These are phyloP conservation scores for Paxillus involutus DNA, from an alignment of 768 basidiomycete genomes.

Conservation along the genomic window DNA sequence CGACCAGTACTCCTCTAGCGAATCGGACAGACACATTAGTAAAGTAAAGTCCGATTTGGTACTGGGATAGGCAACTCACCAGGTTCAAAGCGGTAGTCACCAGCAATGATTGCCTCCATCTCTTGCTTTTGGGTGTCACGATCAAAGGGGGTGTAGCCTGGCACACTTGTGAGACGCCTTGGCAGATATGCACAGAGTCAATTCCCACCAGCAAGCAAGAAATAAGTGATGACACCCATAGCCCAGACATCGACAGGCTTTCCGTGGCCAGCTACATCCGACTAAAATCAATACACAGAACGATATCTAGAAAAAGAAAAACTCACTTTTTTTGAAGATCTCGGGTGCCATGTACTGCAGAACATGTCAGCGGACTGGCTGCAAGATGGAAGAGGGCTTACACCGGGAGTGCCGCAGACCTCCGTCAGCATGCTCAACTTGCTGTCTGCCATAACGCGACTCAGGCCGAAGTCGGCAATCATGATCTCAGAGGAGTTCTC, in stretches of 20 bases:
- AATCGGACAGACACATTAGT: not conserved
- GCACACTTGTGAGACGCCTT: constrained; percentile 6
- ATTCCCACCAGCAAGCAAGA: constrained; percentile 69
- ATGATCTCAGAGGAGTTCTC: constrained; percentile 90
- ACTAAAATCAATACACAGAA: not conserved
- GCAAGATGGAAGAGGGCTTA: constrained; percentile 32
- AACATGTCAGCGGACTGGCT: constrained; percentile 4
- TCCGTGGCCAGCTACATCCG: constrained; percentile 72
- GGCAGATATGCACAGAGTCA: not conserved
- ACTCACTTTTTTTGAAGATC: constrained; percentile 86
- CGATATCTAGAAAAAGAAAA: not conserved
- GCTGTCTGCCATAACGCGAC: constrained; percentile 87
- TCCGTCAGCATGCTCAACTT: constrained; percentile 88
- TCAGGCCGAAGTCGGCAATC: constrained; percentile 96
- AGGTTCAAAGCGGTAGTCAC: constrained; percentile 91
- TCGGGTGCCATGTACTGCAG: constrained; percentile 91
- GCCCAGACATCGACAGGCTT: constrained; percentile 98
- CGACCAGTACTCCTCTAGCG: constrained; percentile 75
- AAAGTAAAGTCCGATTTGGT: not conserved
- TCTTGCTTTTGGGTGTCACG: constrained; percentile 85
- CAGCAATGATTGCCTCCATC: constrained; percentile 93
- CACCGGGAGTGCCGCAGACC: constrained; percentile 92
- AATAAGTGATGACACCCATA: constrained; percentile 98
- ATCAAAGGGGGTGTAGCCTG: constrained; percentile 95
- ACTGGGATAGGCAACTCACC: constrained; percentile 26